Percentiles rank a stretch among this genome's conserved stretches.
These are phyloP conservation scores for Triticum monococcum DNA, from an alignment of 176 grass and related monocot species.

Conservation along the genomic window DNA sequence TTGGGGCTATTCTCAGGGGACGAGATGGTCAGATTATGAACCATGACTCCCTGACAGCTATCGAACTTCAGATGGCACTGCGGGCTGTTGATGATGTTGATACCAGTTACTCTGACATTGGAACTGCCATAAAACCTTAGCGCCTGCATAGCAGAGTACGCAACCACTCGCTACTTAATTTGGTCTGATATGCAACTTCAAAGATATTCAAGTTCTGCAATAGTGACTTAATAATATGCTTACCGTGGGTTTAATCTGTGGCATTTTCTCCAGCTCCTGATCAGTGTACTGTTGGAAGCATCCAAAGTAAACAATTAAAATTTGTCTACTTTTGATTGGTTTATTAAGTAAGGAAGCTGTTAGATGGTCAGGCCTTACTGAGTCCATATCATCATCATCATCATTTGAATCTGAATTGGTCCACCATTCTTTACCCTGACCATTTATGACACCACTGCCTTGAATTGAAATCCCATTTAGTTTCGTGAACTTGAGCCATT, in stretches of 20 bases:
- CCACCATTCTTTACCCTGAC: slow-evolving; percentile 83
- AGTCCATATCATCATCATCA: slow-evolving; percentile 30
- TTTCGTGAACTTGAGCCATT: slow-evolving; percentile 93
- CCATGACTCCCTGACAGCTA: slow-evolving; percentile 73
- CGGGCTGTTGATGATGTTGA: slow-evolving; percentile 85
- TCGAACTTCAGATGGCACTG: slow-evolving; percentile 98
- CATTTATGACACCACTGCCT: slow-evolving; percentile 79
- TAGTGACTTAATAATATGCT: slow-evolving; percentile 23
- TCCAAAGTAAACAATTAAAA: slow-evolving; percentile 33
- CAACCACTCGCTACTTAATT: background rate
- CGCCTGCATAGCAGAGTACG: slow-evolving; percentile 49
- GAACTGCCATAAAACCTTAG: slow-evolving; percentile 92
- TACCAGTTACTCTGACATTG: slow-evolving; percentile 88
- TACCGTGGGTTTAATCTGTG: slow-evolving; percentile 85
- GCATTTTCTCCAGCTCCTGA: slow-evolving; percentile 61
- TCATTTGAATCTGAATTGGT: slow-evolving; percentile 52
- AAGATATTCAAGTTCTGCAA: background rate
- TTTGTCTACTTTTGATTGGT: slow-evolving; percentile 19
- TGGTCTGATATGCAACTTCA: background rate
- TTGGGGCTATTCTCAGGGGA: slow-evolving; percentile 91
- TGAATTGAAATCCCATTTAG: slow-evolving; percentile 73
- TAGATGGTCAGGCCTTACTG: slow-evolving; percentile 53
- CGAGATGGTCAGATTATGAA: slow-evolving; percentile 71
- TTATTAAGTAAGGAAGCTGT: background rate
- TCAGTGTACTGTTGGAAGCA: slow-evolving; percentile 53